Evolutionary conservation across 768 basidiomycete genomes (phyloP), one percentile per base, ranked within the genome.

Genomic region (Russula vinacea): DNA sequence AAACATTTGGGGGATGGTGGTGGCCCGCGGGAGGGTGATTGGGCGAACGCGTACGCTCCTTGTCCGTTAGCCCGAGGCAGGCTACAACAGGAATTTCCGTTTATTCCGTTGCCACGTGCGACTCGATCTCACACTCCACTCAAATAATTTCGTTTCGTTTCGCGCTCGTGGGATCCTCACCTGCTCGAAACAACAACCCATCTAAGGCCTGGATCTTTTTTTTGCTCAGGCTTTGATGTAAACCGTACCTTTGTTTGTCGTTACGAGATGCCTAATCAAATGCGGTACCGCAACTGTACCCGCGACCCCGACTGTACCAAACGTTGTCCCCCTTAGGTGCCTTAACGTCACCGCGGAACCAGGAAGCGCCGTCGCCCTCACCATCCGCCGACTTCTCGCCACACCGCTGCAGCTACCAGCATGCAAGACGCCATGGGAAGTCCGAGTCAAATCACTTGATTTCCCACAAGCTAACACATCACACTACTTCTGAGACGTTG

Each of bases 21-120:
- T 37, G 19, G 26, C 5, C 40, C 45, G 57, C 22, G 35, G 24
- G 33, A 1, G 10, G 22, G 14, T 44, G 5, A 39, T 24, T 39
- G 53, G 40, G 24, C 8, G 17, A 55, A 40, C 24, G 17, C 56
- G 56, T 11, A 9, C n/a, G 10, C n/a, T n/a, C n/a, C n/a, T n/a
- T n/a, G 19, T 22, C 44, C 42, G 3, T 10, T 22, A 8, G 10
- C 1, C 45, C 45, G 45, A 44, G 11, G 22, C 11, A 10, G 42
- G 2, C 8, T 8, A n/a, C 19, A n/a, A 9, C 11, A 9, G 35
- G 35, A 37, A 37, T 9, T 33, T 2, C 33, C 35, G 50, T 7
- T 49, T 22, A 24, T 44, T 39, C 39, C 62, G 62, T 57, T 52
- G 24, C 62, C 62, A 62, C 62, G 39, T 62, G 62, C 44, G 11